Base-by-base conservation (phyloP, 2,329 filamentous ascomycete species). In the Cadophora gregata region DNA sequence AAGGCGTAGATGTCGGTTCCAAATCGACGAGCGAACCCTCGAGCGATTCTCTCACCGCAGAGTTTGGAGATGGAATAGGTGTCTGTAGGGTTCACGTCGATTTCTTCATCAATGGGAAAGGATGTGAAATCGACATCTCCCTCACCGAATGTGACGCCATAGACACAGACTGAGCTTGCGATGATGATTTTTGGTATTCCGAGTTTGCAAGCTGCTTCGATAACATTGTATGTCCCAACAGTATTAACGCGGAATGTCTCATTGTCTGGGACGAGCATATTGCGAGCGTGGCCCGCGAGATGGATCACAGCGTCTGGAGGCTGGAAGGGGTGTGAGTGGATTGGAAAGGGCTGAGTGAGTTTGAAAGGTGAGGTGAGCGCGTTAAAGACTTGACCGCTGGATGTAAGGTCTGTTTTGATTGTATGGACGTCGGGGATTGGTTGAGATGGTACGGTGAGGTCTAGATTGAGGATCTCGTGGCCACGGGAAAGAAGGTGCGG, bases 301-400 rank as follows among this genome's bases (percentile, higher is more conserved):
- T 89, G 86, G 62, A 89, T 86, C 59, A 90, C 83, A 0, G 83
- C 86, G 70, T 88, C 85, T 0, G 86, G 86, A 0, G 79, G 79
- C 1, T 76, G 74, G 31, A 38, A 16, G 27, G 5, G 3, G 3
- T 3, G 55, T 25, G 55, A 16, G n/a, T 21, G 79, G 80, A 9
- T 76, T 9, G 78, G 76, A 80, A 9, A 76, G 9, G 78, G 77
- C 42, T 81, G 81, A 8, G 74, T 74, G 67, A 85, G 81, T 70
- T 81, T 78, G 78, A 86, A 88, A 67, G 88, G 85, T 0, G 83
- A 85, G 14, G 82, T 83, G 12, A 87, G 74, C 5, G 84, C 84
- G 66, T 84, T 85, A 79, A 84, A 86, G 64, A 85, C 83, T 73
- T 87, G 84, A 25, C 84, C 85, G 50, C 78, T 80, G 70, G 86